Evolutionary conservation across 1,139 yeast species (phyloP).

Genomic region (Debaryomycetaceae sp.): DNA sequence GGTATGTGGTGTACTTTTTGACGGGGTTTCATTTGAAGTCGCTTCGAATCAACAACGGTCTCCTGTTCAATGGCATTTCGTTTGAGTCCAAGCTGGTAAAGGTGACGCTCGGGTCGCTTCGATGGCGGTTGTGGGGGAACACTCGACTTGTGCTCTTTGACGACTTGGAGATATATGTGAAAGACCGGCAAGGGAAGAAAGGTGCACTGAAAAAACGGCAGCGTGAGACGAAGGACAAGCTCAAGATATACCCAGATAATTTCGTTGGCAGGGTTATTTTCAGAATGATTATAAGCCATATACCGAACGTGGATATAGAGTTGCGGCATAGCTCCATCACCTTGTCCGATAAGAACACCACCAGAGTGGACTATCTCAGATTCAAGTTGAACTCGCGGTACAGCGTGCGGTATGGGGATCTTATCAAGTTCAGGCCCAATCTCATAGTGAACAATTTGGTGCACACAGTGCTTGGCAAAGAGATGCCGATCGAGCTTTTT

Average conservation of each 20-base stretch:
- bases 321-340: slow-evolving; percentile 18
- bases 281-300: slow-evolving; percentile 15
- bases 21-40: slow-evolving; percentile 34
- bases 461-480: slow-evolving; percentile 5
- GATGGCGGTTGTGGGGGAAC: slow-evolving; percentile 43
- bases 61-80: slow-evolving; percentile 33
- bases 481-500: slow-evolving; percentile 12
- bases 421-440: slow-evolving; percentile 19
- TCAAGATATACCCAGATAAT: slow-evolving; percentile 19
- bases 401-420: slow-evolving; percentile 15
- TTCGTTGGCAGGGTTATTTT: slow-evolving; percentile 9
- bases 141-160: slow-evolving; percentile 29
- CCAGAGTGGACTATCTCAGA: slow-evolving; percentile 21
- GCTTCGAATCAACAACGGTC: slow-evolving; percentile 37
- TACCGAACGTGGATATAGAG: slow-evolving; percentile 29
- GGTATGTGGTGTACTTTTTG: slow-evolving; percentile 27
- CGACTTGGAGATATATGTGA: slow-evolving; percentile 17
- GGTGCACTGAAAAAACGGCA: neutral
- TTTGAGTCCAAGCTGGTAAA: slow-evolving; percentile 12
- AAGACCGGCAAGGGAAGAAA: neutral
- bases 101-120: slow-evolving; percentile 21
- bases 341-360: slow-evolving; percentile 9
- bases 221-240: neutral
- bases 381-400: slow-evolving; percentile 19
- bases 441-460: slow-evolving; percentile 13